Evolutionary conservation across 495 filamentous ascomycete genomes (phyloP), one percentile per base, ranked within the genome.

Genomic region (Rostrohypoxylon terebratum): DNA sequence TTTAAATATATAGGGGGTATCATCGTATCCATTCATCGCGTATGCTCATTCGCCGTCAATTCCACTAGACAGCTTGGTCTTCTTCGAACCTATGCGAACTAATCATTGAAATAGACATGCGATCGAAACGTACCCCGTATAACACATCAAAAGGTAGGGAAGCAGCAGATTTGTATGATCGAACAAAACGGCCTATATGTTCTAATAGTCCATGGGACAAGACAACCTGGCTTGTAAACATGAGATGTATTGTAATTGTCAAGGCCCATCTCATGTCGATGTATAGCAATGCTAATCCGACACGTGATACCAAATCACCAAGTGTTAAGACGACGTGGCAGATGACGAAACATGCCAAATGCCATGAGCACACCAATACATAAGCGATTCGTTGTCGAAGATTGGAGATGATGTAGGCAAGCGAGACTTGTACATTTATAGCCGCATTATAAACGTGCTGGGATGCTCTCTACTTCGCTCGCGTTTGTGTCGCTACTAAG

Each of bases 401-500:
- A 14, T 1, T 14, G 10, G 20, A 33, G 13, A 18, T 40, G 14
- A 21, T 11, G 16, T 1, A 36, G 13, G 16, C n/a, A 13, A 13
- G 20, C 7, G 28, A 6, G 2, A 7, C 10, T 13, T 44, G 42
- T 67, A 13, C 4, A 34, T 38, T 7, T 14, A 21, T n/a, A 21
- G 11, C 13, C 18, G 34, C 10, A 18, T 23, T 47, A 72, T n/a
- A 40, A 21, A 11, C 38, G 59, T 11, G 76, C 74, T 16, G 74
- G 76, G 14, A 78, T 78, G 58, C 75, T 78, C 20, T 65, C 58
- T 7, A 68, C 77, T 25, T 72, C 64, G 25, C 75, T 78, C 18
- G 75, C 77, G 54, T 77, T 78, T 13, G 77, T 78, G 50, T 78
- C 70, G 18, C 73, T 76, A 65, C 75, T 77, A 11, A 70, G 23